Conservation (phyloP, 768 basidiomycete species). For the Boletus barrowsii region DNA sequence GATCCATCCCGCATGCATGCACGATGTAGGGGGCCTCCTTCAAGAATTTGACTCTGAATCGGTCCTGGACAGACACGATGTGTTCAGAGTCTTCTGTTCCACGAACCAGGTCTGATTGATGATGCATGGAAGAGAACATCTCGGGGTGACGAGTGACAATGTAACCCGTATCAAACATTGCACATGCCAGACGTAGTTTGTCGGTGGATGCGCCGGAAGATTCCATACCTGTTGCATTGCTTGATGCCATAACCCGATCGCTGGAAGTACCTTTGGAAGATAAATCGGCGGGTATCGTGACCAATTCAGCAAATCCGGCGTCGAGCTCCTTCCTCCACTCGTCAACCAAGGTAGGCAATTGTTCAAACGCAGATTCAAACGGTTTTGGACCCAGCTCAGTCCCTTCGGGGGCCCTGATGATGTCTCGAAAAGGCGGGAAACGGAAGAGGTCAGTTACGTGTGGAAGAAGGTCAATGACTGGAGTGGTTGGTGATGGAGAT, state of each 20-base stretch:
- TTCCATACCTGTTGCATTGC: neutral
- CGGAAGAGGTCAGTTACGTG: neutral
- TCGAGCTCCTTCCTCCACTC: conserved; percentile 4
- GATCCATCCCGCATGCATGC: neutral
- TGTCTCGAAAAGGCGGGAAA: neutral
- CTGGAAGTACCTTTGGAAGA: neutral
- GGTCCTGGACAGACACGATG: neutral
- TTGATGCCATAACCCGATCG: neutral
- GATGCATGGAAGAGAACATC: neutral
- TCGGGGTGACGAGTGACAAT: neutral
- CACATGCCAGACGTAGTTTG: conserved; percentile 3
- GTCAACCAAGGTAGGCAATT: neutral
- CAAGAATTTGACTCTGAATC: neutral
- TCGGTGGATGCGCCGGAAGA: neutral
- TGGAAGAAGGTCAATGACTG: neutral
- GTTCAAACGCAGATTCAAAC: conserved; percentile 7
- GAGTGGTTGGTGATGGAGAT: neutral
- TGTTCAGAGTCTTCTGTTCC: neutral
- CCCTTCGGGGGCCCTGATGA: conserved; percentile 1
- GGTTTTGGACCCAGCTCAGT: neutral
- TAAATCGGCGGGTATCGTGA: neutral
- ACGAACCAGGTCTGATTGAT: too few relatives aligned
- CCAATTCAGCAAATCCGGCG: neutral
- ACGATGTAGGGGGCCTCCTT: neutral
- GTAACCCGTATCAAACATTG: neutral